Base-by-base conservation (phyloP, 306 rosid species). In the Alnus rubra region DNA sequence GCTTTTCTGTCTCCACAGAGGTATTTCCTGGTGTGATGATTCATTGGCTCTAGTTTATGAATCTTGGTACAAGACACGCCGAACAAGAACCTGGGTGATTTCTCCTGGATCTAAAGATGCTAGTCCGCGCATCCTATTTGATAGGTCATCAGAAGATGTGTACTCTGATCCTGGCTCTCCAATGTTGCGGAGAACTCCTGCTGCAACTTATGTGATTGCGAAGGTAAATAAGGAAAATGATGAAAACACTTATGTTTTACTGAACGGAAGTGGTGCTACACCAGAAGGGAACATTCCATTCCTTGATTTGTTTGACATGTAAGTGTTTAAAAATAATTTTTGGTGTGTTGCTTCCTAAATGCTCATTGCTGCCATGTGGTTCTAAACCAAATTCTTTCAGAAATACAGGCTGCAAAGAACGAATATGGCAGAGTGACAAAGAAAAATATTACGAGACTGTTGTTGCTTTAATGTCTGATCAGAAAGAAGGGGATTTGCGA, bases 121-220 rank as follows among this genome's bases (percentile, higher is more conserved):
- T 68, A 82, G 88, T 78, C 91, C 99, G 30, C 89, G 89, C 67
- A 84, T 95, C 83, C 88, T 95, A 47, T 93, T 95, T 80, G 99
- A 95, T 82, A 91, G 99, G 78, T 95, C 99, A 69, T 95, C 94
- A 33, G 99, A 95, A 91, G 99, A 95, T 84, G 97, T 95, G 19
- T 95, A 95, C 76, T 91, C 98, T 63, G 99, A 95, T 85, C 99
- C 99, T 78, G 99, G 99, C 70, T 93, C 98, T 74, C 96, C 99
- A 58, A 93, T 95, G 98, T 54, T 78, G 78, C 90, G 97, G 86
- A 91, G 99, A 85, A 95, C 99, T 76, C 86, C 90, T 76, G 79
- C 86, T 64, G 99, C 97, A 81, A 93, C 97, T 3, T 93, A 95
- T 71, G 78, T 91, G 72, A 87, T 95, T 82, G 98, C 97, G 69